Base-by-base conservation (phyloP, 345 rosid genomes). In the Angophora floribunda region DNA sequence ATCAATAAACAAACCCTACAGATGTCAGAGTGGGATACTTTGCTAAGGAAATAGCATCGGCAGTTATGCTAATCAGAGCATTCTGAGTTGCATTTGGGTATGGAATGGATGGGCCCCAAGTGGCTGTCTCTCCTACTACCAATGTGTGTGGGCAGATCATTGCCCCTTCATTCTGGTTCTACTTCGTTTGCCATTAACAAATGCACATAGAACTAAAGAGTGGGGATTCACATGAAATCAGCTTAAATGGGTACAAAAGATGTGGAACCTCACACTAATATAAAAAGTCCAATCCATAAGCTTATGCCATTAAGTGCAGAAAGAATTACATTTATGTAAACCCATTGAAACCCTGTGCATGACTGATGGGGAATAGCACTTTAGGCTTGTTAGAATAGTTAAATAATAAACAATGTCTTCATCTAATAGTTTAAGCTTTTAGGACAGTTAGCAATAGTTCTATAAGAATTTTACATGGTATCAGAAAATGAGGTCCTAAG, bases 81-180 rank as follows among this genome's bases (percentile, higher is more conserved):
- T 1, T 63, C 17, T 63, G 70, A 63, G 70, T 8, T 63, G 70
- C 0, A 7, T 63, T 30, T 63, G 91, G 99, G 96, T 93, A 59
- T 59, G 67, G 67, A 59, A 59, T 59, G 67, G 67, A 59, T 59
- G 26, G 67, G 30, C 78, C 78, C 78, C 41, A 14, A 30, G 21
- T 65, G 44, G 78, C 21, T 65, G 41, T 30, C 78, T 65, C 78
- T 65, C 44, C 21, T 65, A 14, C 78, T 65, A 65, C 78, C 78
- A 65, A 65, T 65, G 44, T 65, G 78, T 65, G 78, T 65, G 78
- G 78, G 78, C 41, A 30, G 44, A 30, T 14, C 78, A 30, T 65
- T 4, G 36, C 78, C 78, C 78, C 44, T 30, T 65, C 78, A 65
- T 30, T 65, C 19, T 65, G 78, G 78, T 65, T 65, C 41, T 65